These are phyloP conservation scores for Galerina sulciceps DNA, from an alignment of 768 basidiomycete species.

Conservation along the genomic window DNA sequence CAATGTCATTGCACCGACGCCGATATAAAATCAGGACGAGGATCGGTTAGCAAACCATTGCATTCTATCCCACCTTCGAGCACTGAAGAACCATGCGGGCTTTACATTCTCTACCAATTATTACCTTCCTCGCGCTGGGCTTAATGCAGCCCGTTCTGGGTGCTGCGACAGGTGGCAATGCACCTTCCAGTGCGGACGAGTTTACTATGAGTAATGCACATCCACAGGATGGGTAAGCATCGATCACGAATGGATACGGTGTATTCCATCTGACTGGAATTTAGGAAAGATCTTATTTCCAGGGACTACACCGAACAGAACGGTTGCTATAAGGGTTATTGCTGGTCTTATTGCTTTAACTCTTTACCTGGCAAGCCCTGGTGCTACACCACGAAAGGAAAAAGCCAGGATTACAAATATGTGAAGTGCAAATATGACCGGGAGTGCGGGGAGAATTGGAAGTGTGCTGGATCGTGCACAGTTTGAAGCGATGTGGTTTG, in stretches of 20 bases:
- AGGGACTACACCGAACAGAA: neutral
- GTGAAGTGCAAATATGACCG: neutral
- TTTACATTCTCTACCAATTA: neutral
- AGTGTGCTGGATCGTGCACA: neutral
- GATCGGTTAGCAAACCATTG: no score
- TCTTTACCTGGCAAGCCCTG: neutral
- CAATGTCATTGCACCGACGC: no score
- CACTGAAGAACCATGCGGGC: neutral
- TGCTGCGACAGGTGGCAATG: neutral
- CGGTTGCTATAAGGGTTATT: neutral
- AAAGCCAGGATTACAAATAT: neutral
- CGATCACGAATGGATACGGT: neutral
- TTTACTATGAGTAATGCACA: no score
- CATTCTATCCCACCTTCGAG: neutral
- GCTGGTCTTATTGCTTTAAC: neutral
- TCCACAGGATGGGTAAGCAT: no score
- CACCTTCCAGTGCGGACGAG: neutral
- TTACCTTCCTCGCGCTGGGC: neutral
- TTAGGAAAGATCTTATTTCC: neutral
- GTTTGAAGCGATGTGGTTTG: neutral
- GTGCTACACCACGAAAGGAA: constrained; percentile 1
- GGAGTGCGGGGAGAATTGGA: neutral
- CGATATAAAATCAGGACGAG: no score
- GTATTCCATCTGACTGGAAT: neutral
- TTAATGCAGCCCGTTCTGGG: neutral